Conservation (phyloP, 2,329 filamentous ascomycete genomes). For the Colletotrichum tofieldiae region DNA sequence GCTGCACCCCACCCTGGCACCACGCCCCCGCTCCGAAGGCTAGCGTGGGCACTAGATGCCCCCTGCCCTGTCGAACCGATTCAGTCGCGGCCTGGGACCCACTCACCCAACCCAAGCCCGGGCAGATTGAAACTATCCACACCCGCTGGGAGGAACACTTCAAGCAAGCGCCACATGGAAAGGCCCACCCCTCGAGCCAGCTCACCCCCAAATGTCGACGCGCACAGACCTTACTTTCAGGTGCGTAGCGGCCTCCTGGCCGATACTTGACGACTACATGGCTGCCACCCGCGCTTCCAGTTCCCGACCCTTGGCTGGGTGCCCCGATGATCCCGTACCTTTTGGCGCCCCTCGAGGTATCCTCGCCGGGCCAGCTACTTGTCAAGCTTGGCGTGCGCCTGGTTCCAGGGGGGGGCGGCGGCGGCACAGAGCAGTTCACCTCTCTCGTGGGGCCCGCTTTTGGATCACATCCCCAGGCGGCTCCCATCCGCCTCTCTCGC, state of each 20-base stretch:
- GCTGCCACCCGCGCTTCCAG: neutral
- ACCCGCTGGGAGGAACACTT: conserved; percentile 24
- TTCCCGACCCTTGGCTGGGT: neutral
- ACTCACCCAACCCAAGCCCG: conserved; percentile 12
- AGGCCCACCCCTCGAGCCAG: conserved; percentile 25
- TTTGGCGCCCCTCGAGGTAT: conserved; percentile 16
- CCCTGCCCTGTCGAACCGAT: conserved; percentile 31
- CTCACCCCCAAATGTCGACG: conserved; percentile 7
- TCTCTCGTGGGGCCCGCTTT: conserved; percentile 14
- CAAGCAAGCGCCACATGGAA: conserved; percentile 40
- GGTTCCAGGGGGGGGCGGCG: conserved; percentile 26
- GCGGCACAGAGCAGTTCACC: conserved; percentile 38
- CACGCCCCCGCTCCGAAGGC: conserved; percentile 19
- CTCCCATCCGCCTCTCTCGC: conserved; percentile 37
- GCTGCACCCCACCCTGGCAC: conserved; percentile 19
- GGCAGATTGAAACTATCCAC: conserved; percentile 34
- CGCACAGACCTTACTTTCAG: conserved; percentile 34
- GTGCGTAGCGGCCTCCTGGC: conserved; percentile 16
- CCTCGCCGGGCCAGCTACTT: conserved; percentile 24
- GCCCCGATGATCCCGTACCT: conserved; percentile 5
- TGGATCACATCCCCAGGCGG: conserved; percentile 34
- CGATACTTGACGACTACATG: conserved; percentile 26
- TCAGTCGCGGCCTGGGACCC: conserved; percentile 31
- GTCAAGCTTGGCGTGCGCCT: conserved; percentile 31
- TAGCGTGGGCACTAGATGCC: conserved; percentile 8